These are phyloP conservation scores for Ampelomyces quisqualis DNA, from an alignment of 2,329 filamentous ascomycete genomes.

Conservation along the genomic window DNA sequence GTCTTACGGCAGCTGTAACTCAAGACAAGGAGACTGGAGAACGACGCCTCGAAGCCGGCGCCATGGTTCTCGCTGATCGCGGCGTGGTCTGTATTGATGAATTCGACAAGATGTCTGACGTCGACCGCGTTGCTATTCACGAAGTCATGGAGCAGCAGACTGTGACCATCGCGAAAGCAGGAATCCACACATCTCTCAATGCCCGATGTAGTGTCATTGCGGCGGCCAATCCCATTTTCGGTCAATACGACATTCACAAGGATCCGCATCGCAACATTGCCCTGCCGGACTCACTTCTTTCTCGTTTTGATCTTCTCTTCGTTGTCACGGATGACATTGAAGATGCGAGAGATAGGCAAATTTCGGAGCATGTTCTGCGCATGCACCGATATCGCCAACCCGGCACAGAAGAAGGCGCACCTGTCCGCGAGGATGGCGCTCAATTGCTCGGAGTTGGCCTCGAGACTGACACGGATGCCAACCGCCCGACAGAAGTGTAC, in stretches of 20 bases:
- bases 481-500: constrained; percentile 80
- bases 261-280: constrained; percentile 99
- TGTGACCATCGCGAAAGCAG: constrained; percentile 97
- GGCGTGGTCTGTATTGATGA: constrained; percentile 99
- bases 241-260: constrained; percentile 97
- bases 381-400: constrained; percentile 96
- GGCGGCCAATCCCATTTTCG: constrained; percentile 95
- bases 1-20: constrained; percentile 94
- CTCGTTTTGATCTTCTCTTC: constrained; percentile 97
- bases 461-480: constrained; percentile 72
- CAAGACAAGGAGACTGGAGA: constrained; percentile 97
- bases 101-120: constrained; percentile 99
- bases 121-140: constrained; percentile 96
- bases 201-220: constrained; percentile 95
- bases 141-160: constrained; percentile 99
- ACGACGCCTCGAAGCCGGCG: constrained; percentile 89
- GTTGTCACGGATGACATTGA: constrained; percentile 98
- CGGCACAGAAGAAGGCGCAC: constrained; percentile 89
- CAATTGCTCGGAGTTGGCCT: constrained; percentile 87
- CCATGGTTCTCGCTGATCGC: constrained; percentile 96
- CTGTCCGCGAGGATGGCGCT: constrained; percentile 81
- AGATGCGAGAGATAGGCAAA: constrained; percentile 82
- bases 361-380: constrained; percentile 93
- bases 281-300: constrained; percentile 90
- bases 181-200: constrained; percentile 96